These are phyloP conservation scores for Kodamaea nitidulidarum DNA, from an alignment of 805 yeast species.

Conservation along the genomic window DNA sequence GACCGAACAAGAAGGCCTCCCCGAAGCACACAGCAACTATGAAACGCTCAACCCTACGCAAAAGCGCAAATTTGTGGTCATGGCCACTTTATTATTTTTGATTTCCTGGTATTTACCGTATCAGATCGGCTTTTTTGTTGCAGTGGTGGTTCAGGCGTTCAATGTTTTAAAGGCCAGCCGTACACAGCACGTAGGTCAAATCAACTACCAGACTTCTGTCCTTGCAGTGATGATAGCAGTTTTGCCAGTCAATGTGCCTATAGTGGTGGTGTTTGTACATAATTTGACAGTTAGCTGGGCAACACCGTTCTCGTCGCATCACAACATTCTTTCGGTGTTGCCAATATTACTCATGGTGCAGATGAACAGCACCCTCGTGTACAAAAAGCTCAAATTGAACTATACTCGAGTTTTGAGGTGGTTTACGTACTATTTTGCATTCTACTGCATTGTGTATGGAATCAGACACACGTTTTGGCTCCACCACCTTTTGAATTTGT, in stretches of 20 bases:
- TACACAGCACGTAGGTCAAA: slow-evolving; percentile 19
- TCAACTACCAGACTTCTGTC: slow-evolving; percentile 61
- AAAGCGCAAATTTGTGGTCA: slow-evolving; percentile 25
- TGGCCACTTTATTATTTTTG: slow-evolving; percentile 33
- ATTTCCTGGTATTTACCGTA: slow-evolving; percentile 71
- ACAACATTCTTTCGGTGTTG: slow-evolving; percentile 70
- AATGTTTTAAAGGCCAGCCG: slow-evolving; percentile 38
- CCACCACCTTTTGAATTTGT: slow-evolving; percentile 68
- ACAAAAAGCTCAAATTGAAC: slow-evolving; percentile 4
- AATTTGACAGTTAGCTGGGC: slow-evolving; percentile 74
- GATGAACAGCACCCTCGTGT: slow-evolving; percentile 42
- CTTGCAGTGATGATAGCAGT: slow-evolving; percentile 71
- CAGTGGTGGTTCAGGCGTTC: slow-evolving; percentile 54
- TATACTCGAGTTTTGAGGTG: slow-evolving; percentile 1
- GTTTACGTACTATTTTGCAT: slow-evolving; percentile 45
- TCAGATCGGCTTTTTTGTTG: slow-evolving; percentile 68
- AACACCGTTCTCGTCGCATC: slow-evolving; percentile 84
- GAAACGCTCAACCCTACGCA: background rate
- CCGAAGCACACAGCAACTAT: background rate
- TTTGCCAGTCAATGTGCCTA: slow-evolving; percentile 74
- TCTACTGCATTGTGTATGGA: slow-evolving; percentile 70
- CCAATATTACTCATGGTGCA: slow-evolving; percentile 66
- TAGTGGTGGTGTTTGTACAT: slow-evolving; percentile 75
- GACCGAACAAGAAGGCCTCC: background rate
- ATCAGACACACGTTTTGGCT: slow-evolving; percentile 80